Evolutionary conservation across 345 rosid species (phyloP), one percentile per base, ranked within the genome.

Genomic region (Dipteronia sinensis): DNA sequence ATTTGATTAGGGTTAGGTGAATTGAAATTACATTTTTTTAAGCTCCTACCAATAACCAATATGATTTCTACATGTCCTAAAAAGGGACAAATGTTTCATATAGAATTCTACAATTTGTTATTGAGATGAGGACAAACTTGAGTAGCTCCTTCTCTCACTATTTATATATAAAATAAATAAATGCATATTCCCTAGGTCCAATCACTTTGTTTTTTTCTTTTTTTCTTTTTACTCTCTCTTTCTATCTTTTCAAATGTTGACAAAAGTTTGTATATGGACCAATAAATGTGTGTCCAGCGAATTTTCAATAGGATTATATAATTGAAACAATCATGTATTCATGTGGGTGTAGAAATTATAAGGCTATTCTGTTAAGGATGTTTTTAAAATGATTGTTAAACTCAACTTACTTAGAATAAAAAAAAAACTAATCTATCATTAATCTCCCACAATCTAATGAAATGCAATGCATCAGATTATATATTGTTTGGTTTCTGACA

Each of bases 281-380:
- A 65, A 75, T 49, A 25, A 31, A 12, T 34, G 38, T n/a, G 51
- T 73, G 71, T 73, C 83, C 61, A 65, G 70, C 62, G 67, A 46
- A 63, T 20, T 20, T 63, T 77, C 76, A 65, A 40, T n/a, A 16
- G 25, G 58, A 76, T 27, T 65, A 76, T 65, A 69, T 67, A 38
- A 77, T 78, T 15, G 67, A 64, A 59, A 64, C 72, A 69, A 74
- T 72, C 77, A 72, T 66, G 83, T 73, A 69, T 69, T 72, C 77
- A 72, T 66, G 83, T 73, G 72, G 19, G 49, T 29, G 20, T 11
- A 8, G 72, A 59, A 73, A 8, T 42, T 51, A 29, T 13, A 68
- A 72, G 69, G 10, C 23, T 9, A 17, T 56, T 56, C n/a, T n/a
- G 23, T 5, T 56, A 6, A 1, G 1, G 10, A 56, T 56, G 62